Base-by-base conservation (phyloP, 73 alveolate species). In the Paramecium sonneborni region DNA sequence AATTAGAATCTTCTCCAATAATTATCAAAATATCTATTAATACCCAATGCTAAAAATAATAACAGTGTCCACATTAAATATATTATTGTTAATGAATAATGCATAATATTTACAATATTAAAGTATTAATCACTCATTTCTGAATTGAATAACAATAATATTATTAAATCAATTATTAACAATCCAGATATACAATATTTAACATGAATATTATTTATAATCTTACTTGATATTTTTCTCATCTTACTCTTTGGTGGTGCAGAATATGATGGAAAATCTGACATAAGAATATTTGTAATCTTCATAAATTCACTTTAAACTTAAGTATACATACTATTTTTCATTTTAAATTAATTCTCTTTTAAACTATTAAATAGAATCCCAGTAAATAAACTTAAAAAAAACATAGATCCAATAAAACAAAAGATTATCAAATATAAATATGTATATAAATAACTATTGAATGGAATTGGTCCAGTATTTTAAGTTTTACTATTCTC, bases 321-420 rank as follows among this genome's bases (percentile, higher is more conserved):
- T 74, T 74, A n/a, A 35, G 56, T 74, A 35, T 30, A 74, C 8
- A 11, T 12, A 10, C 37, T 21, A 35, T 32, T 30, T 74, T 35
- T 35, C 32, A 74, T 32, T 74, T 74, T 74, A 15, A 21, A 74
- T 43, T 74, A 35, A 18, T 74, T 35, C 18, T 21, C 87, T 74
- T 74, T 74, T 38, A 74, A 28, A 74, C 37, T 32, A 38, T 30
- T 43, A 38, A 35, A 74, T 14, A 74, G 87, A 21, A 74, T 35
- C n/a, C 87, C 87, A 35, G 87, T 35, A 5, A 35, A 74, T 0
- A 74, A 35, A 74, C 67, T 35, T 15, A 74, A 35, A 35, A 74
- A 74, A 34, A 74, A 74, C 87, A 74, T 74, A 1, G 87, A 74
- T 14, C 87, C 87, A 35, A 74, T 35, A 15, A 74, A 74, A n/a